phyloP scores from a whole-genome alignment of 495 filamentous ascomycete genomes.

The Cercophora samala region DNA sequence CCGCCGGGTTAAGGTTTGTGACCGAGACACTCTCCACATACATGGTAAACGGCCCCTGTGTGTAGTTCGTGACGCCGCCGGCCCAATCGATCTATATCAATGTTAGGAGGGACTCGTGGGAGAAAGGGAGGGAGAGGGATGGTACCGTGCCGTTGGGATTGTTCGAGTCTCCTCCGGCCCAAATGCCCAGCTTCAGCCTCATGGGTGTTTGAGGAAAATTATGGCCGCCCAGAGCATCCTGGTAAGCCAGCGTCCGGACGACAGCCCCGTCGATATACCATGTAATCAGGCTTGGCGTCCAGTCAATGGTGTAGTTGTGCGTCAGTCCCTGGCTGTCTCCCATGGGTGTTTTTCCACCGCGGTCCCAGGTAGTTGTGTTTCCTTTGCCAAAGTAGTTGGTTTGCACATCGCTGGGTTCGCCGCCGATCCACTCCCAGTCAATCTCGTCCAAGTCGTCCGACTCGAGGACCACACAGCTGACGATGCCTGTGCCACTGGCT shows the following conservation, averaged over 20 bases:
- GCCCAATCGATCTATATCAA: constrained; percentile 94
- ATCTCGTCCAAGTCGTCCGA: constrained; percentile 91
- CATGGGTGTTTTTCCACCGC: constrained; percentile 60
- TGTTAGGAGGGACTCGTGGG: no score
- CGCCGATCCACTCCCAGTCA: constrained; percentile 78
- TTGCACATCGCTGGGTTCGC: constrained; percentile 63
- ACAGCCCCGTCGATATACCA: constrained; percentile 72
- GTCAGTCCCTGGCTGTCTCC: constrained; percentile 57
- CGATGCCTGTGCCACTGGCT: constrained; percentile 62
- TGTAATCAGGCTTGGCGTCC: constrained; percentile 66
- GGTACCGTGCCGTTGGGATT: constrained; percentile 70
- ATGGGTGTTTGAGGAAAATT: constrained; percentile 87
- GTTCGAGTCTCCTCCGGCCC: constrained; percentile 70
- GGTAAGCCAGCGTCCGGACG: constrained; percentile 64
- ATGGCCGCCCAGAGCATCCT: constrained; percentile 53
- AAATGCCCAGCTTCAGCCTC: constrained; percentile 74
- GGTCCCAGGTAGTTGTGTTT: constrained; percentile 66
- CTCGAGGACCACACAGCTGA: constrained; percentile 78
- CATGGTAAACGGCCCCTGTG: constrained; percentile 76
- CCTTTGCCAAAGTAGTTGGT: constrained; percentile 95
- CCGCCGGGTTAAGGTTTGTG: constrained; percentile 66
- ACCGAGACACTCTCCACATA: constrained; percentile 65
- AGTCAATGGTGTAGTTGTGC: constrained; percentile 81
- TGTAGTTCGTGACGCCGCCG: constrained; percentile 70
- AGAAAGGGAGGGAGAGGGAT: no score